phyloP scores from a whole-genome alignment of 2,329 filamentous ascomycete species.

The Fusarium sp. region DNA sequence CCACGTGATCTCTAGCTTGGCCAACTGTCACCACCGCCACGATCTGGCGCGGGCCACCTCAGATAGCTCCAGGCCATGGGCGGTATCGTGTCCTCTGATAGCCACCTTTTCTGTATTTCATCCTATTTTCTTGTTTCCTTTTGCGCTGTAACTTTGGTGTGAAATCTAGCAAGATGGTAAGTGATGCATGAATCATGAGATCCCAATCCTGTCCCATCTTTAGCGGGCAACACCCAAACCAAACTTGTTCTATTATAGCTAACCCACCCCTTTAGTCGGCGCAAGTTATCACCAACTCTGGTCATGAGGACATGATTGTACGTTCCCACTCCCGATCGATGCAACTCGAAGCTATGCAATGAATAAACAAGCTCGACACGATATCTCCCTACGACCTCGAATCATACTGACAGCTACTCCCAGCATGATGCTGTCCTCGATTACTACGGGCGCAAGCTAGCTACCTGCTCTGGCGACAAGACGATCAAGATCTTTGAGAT shows the following conservation, averaged over 20 bases:
- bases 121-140: slow-evolving; percentile 20
- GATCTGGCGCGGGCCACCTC: slow-evolving; percentile 22
- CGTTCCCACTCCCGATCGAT: slow-evolving; percentile 51
- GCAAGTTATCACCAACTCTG: slow-evolving; percentile 58
- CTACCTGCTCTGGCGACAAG: slow-evolving; percentile 97
- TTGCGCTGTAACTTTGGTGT: slow-evolving; percentile 27
- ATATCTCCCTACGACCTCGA: slow-evolving; percentile 9
- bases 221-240: neutral
- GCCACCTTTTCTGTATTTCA: slow-evolving; percentile 34
- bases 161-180: slow-evolving; percentile 41
- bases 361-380: neutral
- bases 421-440: slow-evolving; percentile 98
- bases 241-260: slow-evolving; percentile 35
- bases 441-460: slow-evolving; percentile 95
- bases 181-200: neutral
- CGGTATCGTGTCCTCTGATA: slow-evolving; percentile 46
- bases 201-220: neutral
- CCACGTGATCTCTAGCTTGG: slow-evolving; percentile 39
- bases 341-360: slow-evolving; percentile 11
- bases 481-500: slow-evolving; percentile 99
- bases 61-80: slow-evolving; percentile 42
- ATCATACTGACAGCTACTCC: slow-evolving; percentile 34
- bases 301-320: slow-evolving; percentile 99
- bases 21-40: slow-evolving; percentile 46
- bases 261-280: slow-evolving; percentile 50